Conservation (phyloP, 495 filamentous ascomycete species). For the Aspergillus mulundensis region DNA sequence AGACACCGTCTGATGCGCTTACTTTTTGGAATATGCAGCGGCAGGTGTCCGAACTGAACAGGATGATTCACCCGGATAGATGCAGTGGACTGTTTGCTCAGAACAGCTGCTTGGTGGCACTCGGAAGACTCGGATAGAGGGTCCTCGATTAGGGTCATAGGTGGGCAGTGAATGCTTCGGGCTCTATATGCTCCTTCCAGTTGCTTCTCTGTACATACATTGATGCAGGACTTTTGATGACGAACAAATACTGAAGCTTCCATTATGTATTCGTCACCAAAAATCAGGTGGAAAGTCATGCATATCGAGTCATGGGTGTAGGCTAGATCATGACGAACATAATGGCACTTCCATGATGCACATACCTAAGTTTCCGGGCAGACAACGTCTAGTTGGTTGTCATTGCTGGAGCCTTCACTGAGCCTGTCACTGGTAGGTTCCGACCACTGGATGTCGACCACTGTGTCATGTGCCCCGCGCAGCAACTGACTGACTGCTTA, state of each 20-base stretch:
- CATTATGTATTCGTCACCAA: too few species aligned
- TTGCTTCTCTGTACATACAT: too few species aligned
- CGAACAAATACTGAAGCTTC: too few species aligned
- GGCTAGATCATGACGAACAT: background rate
- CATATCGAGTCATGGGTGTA: too few species aligned
- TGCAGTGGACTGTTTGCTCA: background rate
- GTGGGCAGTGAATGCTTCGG: too few species aligned
- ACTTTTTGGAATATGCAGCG: background rate
- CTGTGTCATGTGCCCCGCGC: slow-evolving; percentile 23
- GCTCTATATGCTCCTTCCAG: too few species aligned
- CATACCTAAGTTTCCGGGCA: background rate
- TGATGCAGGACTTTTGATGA: too few species aligned
- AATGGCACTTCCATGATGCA: background rate
- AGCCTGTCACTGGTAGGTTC: background rate
- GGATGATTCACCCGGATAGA: background rate
- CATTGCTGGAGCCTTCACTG: background rate
- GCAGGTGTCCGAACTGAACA: background rate
- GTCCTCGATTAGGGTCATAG: too few species aligned
- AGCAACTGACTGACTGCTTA: slow-evolving; percentile 1
- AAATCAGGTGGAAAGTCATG: too few species aligned
- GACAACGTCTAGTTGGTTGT: too few species aligned
- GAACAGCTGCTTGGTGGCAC: too few species aligned
- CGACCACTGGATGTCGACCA: background rate
- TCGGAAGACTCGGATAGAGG: too few species aligned
- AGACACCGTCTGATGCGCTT: background rate